These are phyloP conservation scores for Simplicillium sp. DNA, from an alignment of 2,329 filamentous ascomycete genomes.

Conservation along the genomic window DNA sequence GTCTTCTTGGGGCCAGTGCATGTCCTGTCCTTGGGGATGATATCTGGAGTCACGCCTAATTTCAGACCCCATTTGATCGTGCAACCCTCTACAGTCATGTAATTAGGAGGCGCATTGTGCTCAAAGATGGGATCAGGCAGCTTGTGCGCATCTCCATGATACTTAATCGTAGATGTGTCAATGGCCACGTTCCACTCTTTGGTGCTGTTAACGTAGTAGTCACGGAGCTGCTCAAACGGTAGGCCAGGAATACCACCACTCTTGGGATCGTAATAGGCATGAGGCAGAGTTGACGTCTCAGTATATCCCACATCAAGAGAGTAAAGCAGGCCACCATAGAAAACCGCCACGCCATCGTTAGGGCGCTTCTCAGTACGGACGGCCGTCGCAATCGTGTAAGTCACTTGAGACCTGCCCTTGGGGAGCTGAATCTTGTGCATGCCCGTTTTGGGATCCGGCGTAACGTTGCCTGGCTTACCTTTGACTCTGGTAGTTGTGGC, in stretches of 20 bases:
- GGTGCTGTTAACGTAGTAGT: constrained; percentile 22
- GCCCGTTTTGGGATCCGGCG: constrained; percentile 8
- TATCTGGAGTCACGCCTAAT: constrained; percentile 20
- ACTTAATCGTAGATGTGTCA: constrained; percentile 14
- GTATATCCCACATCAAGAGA: constrained; percentile 25
- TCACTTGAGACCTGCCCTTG: constrained; percentile 11
- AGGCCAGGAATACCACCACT: constrained; percentile 9
- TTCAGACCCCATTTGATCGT: constrained; percentile 24
- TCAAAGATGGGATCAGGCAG: constrained; percentile 17
- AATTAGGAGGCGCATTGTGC: constrained; percentile 20
- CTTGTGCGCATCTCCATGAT: constrained; percentile 12
- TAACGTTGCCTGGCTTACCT: not conserved
- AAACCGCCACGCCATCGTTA: constrained; percentile 29
- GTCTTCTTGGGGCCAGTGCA: constrained; percentile 19
- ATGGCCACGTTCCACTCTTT: constrained; percentile 19
- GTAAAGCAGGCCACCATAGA: constrained; percentile 33
- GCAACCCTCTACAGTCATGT: constrained; percentile 25
- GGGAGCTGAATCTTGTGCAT: constrained; percentile 12
- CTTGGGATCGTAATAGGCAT: constrained; percentile 10
- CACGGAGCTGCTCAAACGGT: constrained; percentile 16
- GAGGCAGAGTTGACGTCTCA: constrained; percentile 13
- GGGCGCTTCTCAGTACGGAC: constrained; percentile 13
- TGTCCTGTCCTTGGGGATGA: constrained; percentile 8
- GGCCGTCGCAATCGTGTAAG: constrained; percentile 8
- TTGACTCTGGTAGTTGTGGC: constrained; percentile 9